Base-by-base conservation (phyloP, 106 monocot genomes). In the Platanthera zijinensis region DNA sequence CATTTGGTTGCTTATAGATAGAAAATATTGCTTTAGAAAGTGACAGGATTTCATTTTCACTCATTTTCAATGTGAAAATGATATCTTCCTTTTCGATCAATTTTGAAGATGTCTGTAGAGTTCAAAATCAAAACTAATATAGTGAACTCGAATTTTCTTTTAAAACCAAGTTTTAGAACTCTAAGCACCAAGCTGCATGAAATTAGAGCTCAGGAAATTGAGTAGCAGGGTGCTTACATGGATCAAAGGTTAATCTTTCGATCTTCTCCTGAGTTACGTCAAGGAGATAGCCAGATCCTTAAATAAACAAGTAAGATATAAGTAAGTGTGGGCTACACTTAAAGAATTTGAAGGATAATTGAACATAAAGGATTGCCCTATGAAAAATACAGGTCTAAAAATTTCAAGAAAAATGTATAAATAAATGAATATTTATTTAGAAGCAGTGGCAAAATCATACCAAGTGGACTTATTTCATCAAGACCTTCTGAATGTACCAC, bases 401-500 rank as follows among this genome's bases (percentile, higher is more conserved):
- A 10, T 10, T 30, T 7, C 7, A 4, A 10, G 10, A 32, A 30
- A 45, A 32, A 25, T 39, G 32, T 67, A 67, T 10, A 25, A 67
- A 9, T 8, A 67, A 30, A 30, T 7, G 2, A 30, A 67, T 30
- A 32, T 11, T 2, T 7, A 30, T 67, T 7, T 8, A n/a, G 17
- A 72, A 72, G 11, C 28, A 15, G 13, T 15, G 4, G 30, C 70
- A 73, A 45, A 52, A 71, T 67, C 73, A 78, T 88, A 99, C 99
- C 99, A 79, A 99, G 92, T 74, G 99, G 94, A 76, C 99, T 99
- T 70, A 99, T 92, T 90, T 99, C 99, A 90, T 99, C 94, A 64
- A 94, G 83, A 59, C 99, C 99, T 73, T 88, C 69, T 48, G 99
- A 94, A 88, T 99, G 99, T 69, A 99, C 94, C 12, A 99, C 89